Percentiles rank a stretch among this genome's conserved stretches.
Evolutionary conservation across 2,329 filamentous ascomycete species (phyloP).

Genomic region (Phyllosticta capitalensis): DNA sequence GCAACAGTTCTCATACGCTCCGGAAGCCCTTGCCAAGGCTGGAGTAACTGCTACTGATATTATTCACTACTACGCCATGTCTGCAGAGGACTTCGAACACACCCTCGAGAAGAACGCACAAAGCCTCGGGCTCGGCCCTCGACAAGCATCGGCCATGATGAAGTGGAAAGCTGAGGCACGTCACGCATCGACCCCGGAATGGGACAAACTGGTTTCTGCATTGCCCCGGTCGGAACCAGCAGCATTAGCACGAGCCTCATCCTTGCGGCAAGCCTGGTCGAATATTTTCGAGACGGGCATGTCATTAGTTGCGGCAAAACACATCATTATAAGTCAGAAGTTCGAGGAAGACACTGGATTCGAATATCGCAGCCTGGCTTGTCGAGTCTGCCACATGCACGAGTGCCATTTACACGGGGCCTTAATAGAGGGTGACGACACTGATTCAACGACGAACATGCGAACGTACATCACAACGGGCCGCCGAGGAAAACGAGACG

Average conservation of each 20-base stretch:
- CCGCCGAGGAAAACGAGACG: constrained; percentile 9
- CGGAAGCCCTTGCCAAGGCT: constrained; percentile 26
- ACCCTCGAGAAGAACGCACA: background rate
- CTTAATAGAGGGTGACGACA: constrained; percentile 19
- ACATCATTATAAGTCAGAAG: background rate
- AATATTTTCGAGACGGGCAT: constrained; percentile 27
- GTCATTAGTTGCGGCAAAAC: constrained; percentile 29
- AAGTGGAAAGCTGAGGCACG: background rate
- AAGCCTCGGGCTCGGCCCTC: constrained; percentile 1
- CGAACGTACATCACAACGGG: constrained; percentile 15
- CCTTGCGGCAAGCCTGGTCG: constrained; percentile 29
- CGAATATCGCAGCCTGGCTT: constrained; percentile 17
- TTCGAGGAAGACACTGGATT: constrained; percentile 9
- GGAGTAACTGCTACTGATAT: constrained; percentile 28
- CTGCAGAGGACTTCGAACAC: constrained; percentile 11
- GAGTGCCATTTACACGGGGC: constrained; percentile 35
- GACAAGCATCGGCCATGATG: constrained; percentile 5
- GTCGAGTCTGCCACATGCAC: constrained; percentile 26
- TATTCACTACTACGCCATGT: constrained; percentile 31
- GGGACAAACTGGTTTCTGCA: background rate
- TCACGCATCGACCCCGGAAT: constrained; percentile 10
- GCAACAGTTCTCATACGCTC: constrained; percentile 25
- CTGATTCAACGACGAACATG: constrained; percentile 7
- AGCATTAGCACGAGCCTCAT: constrained; percentile 23
- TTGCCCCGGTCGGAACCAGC: constrained; percentile 19